Percentiles rank a stretch among this genome's conserved stretches.
Evolutionary conservation across 768 basidiomycete species (phyloP).

Genomic region (Boletus insuetus): DNA sequence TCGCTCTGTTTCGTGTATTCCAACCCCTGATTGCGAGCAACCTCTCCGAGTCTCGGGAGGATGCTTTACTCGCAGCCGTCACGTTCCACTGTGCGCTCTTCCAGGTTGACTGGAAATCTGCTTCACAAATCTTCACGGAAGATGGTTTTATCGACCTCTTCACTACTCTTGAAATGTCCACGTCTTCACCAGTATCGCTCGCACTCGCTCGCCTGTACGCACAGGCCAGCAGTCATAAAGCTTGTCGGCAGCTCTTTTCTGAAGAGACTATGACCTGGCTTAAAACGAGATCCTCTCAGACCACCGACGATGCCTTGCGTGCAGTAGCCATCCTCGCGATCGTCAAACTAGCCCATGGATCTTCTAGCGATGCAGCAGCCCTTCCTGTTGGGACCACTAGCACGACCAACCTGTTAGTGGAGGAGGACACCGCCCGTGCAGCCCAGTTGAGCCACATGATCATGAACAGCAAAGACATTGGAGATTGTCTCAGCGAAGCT

Average conservation of each 20-base stretch:
- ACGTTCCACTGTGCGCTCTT: slow-evolving; percentile 77
- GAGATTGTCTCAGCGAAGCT: slow-evolving; percentile 53
- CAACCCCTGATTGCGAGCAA: slow-evolving; percentile 45
- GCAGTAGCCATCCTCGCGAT: slow-evolving; percentile 71
- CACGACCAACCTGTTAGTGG: slow-evolving; percentile 2
- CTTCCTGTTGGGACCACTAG: slow-evolving; percentile 13
- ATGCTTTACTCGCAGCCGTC: slow-evolving; percentile 48
- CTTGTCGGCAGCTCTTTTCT: slow-evolving; percentile 61
- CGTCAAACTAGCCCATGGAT: slow-evolving; percentile 70
- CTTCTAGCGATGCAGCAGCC: slow-evolving; percentile 38
- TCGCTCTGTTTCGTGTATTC: slow-evolving; percentile 49
- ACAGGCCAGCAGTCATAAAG: slow-evolving; percentile 73
- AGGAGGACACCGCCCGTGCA: slow-evolving; percentile 46
- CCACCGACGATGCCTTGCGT: slow-evolving; percentile 44
- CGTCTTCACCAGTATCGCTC: slow-evolving; percentile 47
- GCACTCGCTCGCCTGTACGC: slow-evolving; percentile 72
- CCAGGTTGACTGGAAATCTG: slow-evolving; percentile 74
- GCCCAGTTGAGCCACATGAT: slow-evolving; percentile 57
- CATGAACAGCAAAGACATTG: slow-evolving; percentile 35
- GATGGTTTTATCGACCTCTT: slow-evolving; percentile 65
- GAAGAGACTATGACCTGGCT: slow-evolving; percentile 66
- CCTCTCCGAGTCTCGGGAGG: slow-evolving; percentile 58
- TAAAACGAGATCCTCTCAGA: slow-evolving; percentile 50
- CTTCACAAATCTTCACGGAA: slow-evolving; percentile 58
- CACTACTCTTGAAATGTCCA: slow-evolving; percentile 61